Percentiles rank a stretch among this genome's conserved stretches.
Conservation (phyloP, 2,329 filamentous ascomycete species). For the Elsinoe australis region DNA sequence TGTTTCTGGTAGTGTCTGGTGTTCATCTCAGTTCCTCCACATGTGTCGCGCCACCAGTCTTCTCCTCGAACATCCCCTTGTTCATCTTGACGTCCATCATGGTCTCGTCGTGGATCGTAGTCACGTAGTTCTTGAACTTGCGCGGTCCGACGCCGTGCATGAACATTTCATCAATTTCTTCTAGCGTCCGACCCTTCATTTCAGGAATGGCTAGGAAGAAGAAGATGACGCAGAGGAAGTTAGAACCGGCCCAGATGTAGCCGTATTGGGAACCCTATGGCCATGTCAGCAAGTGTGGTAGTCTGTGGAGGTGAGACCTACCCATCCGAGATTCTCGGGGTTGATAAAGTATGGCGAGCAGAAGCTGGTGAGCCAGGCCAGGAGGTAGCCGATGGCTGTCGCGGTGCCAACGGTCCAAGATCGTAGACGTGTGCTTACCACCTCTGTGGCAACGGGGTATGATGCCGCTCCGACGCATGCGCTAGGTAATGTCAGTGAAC, state of each 20-base stretch:
- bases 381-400: conserved; percentile 46
- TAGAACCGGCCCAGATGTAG: conserved; percentile 42
- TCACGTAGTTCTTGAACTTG: conserved; percentile 16
- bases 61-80: conserved; percentile 8
- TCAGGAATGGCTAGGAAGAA: conserved; percentile 17
- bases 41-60: neutral
- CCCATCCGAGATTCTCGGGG: conserved; percentile 46
- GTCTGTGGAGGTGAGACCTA: conserved; percentile 24
- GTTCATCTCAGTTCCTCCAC: neutral
- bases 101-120: conserved; percentile 15
- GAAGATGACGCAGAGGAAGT: conserved; percentile 15
- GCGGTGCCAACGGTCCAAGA: conserved; percentile 50
- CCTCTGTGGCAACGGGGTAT: conserved; percentile 43
- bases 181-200: conserved; percentile 17
- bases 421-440: conserved; percentile 36
- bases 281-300: neutral
- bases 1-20: no score
- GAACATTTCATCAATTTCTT: conserved; percentile 20
- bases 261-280: conserved; percentile 43
- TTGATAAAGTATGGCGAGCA: conserved; percentile 55
- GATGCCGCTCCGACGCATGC: conserved; percentile 50
- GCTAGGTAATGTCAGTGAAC: no score
- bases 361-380: conserved; percentile 50
- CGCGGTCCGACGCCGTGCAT: conserved; percentile 10
- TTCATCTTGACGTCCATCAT: conserved; percentile 12